phyloP scores from a whole-genome alignment of 306 rosid species.

The Bauhinia variegata region DNA sequence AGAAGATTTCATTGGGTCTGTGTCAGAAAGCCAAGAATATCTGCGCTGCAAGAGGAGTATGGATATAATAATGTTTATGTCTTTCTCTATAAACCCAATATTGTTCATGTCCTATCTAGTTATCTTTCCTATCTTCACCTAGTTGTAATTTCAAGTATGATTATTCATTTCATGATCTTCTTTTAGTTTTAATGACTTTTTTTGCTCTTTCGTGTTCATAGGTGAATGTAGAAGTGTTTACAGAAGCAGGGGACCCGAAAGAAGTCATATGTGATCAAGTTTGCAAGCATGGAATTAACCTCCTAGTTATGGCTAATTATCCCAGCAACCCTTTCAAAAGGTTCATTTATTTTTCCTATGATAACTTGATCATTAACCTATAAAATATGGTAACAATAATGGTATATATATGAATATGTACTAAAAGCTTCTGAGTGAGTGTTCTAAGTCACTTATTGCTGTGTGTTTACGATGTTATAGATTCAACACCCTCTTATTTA shows the following conservation, averaged over 20 bases:
- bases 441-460: too few species aligned
- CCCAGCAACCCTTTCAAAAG: neutral
- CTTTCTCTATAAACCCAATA: neutral
- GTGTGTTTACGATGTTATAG: too few species aligned
- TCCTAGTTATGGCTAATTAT: conserved; percentile 12
- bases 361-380: too few species aligned
- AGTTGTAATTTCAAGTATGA: too few species aligned
- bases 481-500: too few species aligned
- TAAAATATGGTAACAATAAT: too few species aligned
- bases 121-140: too few species aligned
- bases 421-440: too few species aligned
- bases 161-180: too few species aligned
- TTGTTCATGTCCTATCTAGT: too few species aligned
- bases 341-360: neutral
- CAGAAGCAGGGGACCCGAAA: conserved; percentile 15
- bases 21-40: conserved; percentile 17
- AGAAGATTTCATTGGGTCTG: neutral
- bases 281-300: neutral
- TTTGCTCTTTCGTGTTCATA: neutral
- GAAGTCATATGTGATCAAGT: conserved; percentile 1
- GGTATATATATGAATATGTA: too few species aligned
- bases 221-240: neutral
- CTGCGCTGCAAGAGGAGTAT: conserved; percentile 19
- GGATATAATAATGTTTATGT: neutral
- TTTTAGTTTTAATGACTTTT: neutral